Conservation (phyloP, 257 asterid genomes). For the Primulina eburnea region DNA sequence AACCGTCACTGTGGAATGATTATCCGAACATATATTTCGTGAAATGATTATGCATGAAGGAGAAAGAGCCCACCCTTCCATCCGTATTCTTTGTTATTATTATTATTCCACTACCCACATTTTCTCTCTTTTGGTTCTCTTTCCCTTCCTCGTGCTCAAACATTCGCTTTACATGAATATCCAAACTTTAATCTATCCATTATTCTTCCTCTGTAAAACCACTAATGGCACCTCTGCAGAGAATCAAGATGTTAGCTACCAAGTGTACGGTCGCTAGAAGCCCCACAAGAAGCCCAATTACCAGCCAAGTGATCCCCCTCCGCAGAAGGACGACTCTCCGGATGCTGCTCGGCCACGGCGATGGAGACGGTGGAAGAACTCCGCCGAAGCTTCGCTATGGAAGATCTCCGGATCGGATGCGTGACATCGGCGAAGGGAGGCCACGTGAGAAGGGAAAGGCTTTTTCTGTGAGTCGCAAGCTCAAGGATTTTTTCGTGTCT, state of each 20-base stretch:
- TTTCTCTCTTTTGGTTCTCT: neutral
- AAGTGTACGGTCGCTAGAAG: conserved; percentile 80
- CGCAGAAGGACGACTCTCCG: conserved; percentile 85
- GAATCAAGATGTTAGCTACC: conserved; percentile 75
- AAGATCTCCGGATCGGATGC: conserved; percentile 30
- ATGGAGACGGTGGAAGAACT: conserved; percentile 13
- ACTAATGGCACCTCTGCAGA: conserved; percentile 72
- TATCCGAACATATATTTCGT: no score
- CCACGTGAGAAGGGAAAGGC: conserved; percentile 28
- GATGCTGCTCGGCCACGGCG: conserved; percentile 64
- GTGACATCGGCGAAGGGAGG: conserved; percentile 6
- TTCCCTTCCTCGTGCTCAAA: neutral
- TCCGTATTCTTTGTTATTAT: neutral
- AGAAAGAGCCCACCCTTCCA: no score
- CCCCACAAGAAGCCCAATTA: conserved; percentile 70
- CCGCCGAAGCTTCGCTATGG: conserved; percentile 12
- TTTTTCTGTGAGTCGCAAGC: conserved; percentile 33
- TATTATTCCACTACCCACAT: neutral
- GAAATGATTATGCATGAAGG: no score
- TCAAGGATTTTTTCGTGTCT: conserved; percentile 57
- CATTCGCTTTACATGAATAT: neutral
- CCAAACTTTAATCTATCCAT: neutral
- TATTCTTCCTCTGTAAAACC: neutral
- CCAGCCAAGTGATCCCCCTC: conserved; percentile 81
- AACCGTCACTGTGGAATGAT: no score